phyloP scores from a whole-genome alignment of 2,329 filamentous ascomycete species.

The Parascedosporium putredinis region DNA sequence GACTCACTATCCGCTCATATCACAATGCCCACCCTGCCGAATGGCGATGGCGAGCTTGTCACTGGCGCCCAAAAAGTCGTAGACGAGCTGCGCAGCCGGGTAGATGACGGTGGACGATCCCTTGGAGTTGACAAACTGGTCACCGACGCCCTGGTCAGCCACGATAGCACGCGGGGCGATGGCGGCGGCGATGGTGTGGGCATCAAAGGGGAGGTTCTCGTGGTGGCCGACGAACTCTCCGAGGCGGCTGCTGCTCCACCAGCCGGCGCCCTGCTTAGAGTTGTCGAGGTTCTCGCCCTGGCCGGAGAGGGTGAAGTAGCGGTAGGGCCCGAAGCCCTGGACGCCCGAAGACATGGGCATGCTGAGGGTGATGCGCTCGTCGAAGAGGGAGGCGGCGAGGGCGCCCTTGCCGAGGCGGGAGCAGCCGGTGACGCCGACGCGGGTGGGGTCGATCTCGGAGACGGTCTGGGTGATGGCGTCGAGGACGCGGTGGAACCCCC shows the following conservation, averaged over 20 bases:
- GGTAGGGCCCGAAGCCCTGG: constrained; percentile 42
- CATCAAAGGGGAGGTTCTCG: constrained; percentile 43
- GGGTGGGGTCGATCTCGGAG: constrained; percentile 30
- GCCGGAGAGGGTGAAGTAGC: constrained; percentile 20
- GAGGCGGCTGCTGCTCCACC: constrained; percentile 43
- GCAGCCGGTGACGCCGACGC: constrained; percentile 41
- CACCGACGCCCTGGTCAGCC: constrained; percentile 42
- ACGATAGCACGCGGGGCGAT: constrained; percentile 46
- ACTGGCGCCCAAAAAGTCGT: constrained; percentile 39
- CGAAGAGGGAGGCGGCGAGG: constrained; percentile 40
- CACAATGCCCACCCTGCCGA: constrained; percentile 35
- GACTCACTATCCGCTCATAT: constrained; percentile 35
- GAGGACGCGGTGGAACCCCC: constrained; percentile 42
- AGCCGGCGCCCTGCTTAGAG: constrained; percentile 39
- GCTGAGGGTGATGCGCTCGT: constrained; percentile 41
- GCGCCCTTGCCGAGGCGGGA: constrained; percentile 44
- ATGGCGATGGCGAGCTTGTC: constrained; percentile 39
- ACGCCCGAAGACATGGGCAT: constrained; percentile 47
- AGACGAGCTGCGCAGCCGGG: constrained; percentile 22
- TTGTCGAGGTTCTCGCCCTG: constrained; percentile 37
- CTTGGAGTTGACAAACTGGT: constrained; percentile 37
- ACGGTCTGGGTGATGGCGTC: constrained; percentile 39
- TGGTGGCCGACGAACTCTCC: constrained; percentile 46
- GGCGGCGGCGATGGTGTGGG: constrained; percentile 47
- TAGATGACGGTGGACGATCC: constrained; percentile 39